These are phyloP conservation scores for Phalaenopsis aphrodite DNA, from an alignment of 106 monocot species.

Conservation along the genomic window DNA sequence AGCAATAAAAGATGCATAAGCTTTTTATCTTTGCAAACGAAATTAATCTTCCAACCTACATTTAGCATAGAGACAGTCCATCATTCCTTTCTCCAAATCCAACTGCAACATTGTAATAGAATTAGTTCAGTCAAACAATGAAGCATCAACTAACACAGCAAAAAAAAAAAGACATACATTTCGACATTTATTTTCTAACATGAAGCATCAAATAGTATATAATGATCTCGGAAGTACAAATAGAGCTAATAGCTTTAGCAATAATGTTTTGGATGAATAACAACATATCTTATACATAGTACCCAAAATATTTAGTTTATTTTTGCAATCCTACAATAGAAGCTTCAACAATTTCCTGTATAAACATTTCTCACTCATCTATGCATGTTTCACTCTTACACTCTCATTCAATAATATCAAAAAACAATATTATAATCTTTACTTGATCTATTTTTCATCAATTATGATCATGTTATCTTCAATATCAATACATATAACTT, in stretches of 20 bases:
- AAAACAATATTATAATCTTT: not conserved
- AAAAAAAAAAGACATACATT: not conserved
- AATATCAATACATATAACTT: not conserved
- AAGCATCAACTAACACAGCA: not conserved
- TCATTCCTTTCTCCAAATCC: slow-evolving; percentile 95
- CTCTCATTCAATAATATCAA: not conserved
- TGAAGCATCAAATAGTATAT: not conserved
- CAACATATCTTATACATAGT: not conserved
- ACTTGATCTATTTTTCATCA: not conserved
- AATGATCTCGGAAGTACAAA: not conserved
- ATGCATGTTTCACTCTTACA: not conserved
- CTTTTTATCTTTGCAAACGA: not conserved
- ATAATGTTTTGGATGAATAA: not conserved
- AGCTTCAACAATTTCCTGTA: not conserved
- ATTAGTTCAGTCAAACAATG: not conserved
- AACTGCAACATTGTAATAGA: slow-evolving; percentile 34
- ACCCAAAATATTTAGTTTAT: not conserved
- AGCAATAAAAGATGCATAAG: not conserved
- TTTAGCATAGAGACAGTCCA: slow-evolving; percentile 99
- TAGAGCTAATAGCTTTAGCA: not conserved
- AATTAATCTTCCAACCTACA: slow-evolving; percentile 38
- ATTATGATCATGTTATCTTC: not conserved
- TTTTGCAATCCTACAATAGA: not conserved
- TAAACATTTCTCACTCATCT: not conserved
- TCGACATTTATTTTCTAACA: not conserved